phyloP scores from a whole-genome alignment of 352 stramenopile species.

The Blastocystis sp. region DNA sequence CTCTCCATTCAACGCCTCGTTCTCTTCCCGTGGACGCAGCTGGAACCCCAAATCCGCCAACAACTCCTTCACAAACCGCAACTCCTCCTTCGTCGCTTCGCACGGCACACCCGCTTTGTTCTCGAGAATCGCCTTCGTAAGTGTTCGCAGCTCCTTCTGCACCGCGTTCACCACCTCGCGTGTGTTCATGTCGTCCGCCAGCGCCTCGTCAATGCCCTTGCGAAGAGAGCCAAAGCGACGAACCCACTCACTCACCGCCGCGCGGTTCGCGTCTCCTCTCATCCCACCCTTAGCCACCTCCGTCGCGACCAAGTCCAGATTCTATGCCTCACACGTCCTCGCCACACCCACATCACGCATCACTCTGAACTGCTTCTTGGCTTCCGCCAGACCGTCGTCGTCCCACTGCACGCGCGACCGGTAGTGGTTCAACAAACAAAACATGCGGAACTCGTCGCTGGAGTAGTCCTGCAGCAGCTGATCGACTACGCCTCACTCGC shows the following conservation, averaged over 20 bases:
- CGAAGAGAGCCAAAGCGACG: neutral
- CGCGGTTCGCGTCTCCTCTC: neutral
- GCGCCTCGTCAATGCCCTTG: neutral
- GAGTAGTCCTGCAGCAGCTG: conserved; percentile 43
- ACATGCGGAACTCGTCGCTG: conserved; percentile 66
- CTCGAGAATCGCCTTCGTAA: conserved; percentile 14
- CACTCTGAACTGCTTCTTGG: conserved; percentile 5
- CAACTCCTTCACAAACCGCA: conserved; percentile 2
- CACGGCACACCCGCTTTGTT: neutral
- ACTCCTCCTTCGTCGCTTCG: neutral
- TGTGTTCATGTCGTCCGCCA: conserved; percentile 38
- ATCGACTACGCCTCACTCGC: neutral
- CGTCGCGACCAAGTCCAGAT: neutral
- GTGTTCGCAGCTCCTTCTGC: neutral
- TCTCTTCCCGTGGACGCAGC: neutral
- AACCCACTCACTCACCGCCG: neutral
- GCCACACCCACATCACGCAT: neutral
- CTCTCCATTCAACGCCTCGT: no score
- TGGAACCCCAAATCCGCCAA: conserved; percentile 13
- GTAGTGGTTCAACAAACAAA: conserved; percentile 70
- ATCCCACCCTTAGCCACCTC: conserved; percentile 3
- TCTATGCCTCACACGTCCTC: neutral
- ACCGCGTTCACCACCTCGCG: conserved; percentile 8
- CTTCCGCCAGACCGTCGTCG: conserved; percentile 13
- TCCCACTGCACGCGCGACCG: conserved; percentile 31